phyloP scores from a whole-genome alignment of 2,329 filamentous ascomycete species.

The Fusarium sp. region DNA sequence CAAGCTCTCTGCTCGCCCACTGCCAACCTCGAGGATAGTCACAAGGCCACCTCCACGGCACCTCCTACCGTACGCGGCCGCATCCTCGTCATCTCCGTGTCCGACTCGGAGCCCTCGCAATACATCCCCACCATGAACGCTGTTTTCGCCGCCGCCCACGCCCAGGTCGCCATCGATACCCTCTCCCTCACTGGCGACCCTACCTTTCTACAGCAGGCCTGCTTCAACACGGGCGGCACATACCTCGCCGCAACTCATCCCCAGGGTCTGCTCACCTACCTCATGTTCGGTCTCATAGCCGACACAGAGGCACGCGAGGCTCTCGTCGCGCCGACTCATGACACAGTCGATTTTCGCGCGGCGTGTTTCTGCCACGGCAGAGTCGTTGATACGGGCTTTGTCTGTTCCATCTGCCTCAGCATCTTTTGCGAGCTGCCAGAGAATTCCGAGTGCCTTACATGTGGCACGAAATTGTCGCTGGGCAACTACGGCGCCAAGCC shows the following conservation, averaged over 20 bases:
- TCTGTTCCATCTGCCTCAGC: slow-evolving; percentile 94
- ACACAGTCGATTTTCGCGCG: slow-evolving; percentile 94
- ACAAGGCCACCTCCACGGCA: slow-evolving; percentile 46
- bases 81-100: slow-evolving; percentile 90
- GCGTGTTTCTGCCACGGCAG: slow-evolving; percentile 96
- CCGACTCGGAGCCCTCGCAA: slow-evolving; percentile 81
- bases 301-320: slow-evolving; percentile 62
- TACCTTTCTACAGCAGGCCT: slow-evolving; percentile 92
- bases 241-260: slow-evolving; percentile 64
- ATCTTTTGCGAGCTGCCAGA: slow-evolving; percentile 78
- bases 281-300: slow-evolving; percentile 93
- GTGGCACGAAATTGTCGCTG: slow-evolving; percentile 79
- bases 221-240: slow-evolving; percentile 66
- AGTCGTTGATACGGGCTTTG: slow-evolving; percentile 90
- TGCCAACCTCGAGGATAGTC: slow-evolving; percentile 50
- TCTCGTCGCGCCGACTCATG: slow-evolving; percentile 79
- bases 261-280: slow-evolving; percentile 82
- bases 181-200: slow-evolving; percentile 84
- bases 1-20: slow-evolving; percentile 69
- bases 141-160: slow-evolving; percentile 92
- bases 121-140: slow-evolving; percentile 99
- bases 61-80: slow-evolving; percentile 58
- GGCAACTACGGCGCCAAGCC: slow-evolving; percentile 78
- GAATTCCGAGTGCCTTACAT: slow-evolving; percentile 78
- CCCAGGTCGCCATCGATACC: slow-evolving; percentile 90